Conservation (phyloP, 768 basidiomycete species). For the Naganishia randhawae region DNA sequence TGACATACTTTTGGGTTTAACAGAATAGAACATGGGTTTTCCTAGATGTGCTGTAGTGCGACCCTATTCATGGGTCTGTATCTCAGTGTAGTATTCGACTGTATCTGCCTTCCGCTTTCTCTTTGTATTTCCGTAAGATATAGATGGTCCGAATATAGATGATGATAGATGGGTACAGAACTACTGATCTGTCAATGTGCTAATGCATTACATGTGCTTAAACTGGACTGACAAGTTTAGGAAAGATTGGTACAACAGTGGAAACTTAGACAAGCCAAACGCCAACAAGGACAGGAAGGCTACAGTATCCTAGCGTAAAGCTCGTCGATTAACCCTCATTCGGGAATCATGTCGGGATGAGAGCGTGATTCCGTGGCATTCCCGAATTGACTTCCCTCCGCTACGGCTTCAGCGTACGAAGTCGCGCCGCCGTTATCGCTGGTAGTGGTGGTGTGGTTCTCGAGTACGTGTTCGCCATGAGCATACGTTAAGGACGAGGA, state of each 20-base stretch:
- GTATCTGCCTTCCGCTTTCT: not conserved
- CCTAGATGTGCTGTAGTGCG: too few relatives aligned
- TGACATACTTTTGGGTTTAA: too few relatives aligned
- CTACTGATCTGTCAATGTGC: not conserved
- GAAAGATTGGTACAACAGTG: not conserved
- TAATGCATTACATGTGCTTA: too few relatives aligned
- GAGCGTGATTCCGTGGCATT: not conserved
- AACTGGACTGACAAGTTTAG: not conserved
- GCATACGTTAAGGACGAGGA: not conserved
- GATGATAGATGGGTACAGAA: not conserved
- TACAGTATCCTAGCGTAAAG: not conserved
- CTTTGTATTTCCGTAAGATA: not conserved
- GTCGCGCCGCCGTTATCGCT: not conserved
- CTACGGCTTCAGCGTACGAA: not conserved
- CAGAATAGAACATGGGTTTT: too few relatives aligned
- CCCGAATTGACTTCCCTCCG: not conserved
- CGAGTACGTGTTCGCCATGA: not conserved
- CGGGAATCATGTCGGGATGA: not conserved
- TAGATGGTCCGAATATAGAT: not conserved
- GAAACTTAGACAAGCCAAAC: not conserved
- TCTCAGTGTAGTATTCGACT: not conserved
- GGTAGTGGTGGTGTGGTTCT: not conserved
- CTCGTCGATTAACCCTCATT: constrained; percentile 15
- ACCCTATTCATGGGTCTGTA: not conserved
- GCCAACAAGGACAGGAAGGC: not conserved